Conservation (phyloP, 2,329 filamentous ascomycete genomes). For the Biscogniauxia marginata region DNA sequence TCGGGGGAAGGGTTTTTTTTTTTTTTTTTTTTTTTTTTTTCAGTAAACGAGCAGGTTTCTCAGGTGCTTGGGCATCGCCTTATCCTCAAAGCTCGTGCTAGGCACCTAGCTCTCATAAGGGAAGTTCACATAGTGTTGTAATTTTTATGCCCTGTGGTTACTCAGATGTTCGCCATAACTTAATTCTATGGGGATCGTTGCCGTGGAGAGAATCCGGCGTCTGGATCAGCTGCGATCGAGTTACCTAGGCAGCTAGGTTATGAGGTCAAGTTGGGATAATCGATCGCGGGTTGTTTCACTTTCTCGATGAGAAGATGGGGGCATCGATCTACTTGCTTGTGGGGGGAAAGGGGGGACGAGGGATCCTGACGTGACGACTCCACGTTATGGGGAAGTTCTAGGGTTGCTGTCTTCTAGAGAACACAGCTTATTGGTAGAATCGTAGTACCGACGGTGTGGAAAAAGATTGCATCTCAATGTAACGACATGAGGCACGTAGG, state of each 20-base stretch:
- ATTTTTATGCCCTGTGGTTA: not conserved
- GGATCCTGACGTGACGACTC: not conserved
- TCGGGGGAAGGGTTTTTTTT: no score
- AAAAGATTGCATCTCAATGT: constrained; percentile 15
- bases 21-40: no score
- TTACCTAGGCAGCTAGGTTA: no score
- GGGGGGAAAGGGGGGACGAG: not conserved
- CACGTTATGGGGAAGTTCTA: not conserved
- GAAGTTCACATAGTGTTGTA: not conserved
- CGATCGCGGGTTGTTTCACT: not conserved
- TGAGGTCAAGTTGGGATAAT: not conserved
- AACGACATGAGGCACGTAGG: constrained; percentile 9
- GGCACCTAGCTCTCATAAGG: not conserved
- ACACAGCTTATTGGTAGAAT: constrained; percentile 1
- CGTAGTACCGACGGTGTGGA: constrained; percentile 14
- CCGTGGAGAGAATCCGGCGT: not conserved
- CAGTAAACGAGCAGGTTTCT: not conserved
- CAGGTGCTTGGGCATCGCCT: not conserved
- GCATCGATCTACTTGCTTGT: not conserved
- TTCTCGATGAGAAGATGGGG: not conserved
- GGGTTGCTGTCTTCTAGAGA: not conserved
- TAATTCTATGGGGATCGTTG: not conserved
- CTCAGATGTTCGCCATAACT: not conserved
- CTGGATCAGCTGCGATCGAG: not conserved
- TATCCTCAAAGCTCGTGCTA: not conserved